Base-by-base conservation (phyloP, 495 filamentous ascomycete genomes). In the Umbilicaria muhlenbergii region DNA sequence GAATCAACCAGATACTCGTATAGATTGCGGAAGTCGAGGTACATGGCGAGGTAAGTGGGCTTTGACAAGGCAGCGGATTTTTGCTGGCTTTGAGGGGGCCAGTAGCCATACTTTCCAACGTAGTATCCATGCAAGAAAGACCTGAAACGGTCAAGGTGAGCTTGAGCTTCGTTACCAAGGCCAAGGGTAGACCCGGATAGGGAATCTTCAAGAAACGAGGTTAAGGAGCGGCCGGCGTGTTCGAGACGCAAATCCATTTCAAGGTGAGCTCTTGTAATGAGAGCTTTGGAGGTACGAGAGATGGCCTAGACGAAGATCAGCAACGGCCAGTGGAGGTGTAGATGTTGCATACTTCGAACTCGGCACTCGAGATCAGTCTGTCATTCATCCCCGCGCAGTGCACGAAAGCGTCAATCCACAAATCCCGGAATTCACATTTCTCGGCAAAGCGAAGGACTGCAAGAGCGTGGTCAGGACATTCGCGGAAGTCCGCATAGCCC, bases 371-470 rank as follows among this genome's bases (percentile, higher is more conserved):
- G 42, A 57, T 56, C 15, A 83, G 46, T 14, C 56, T 58, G 15
- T 77, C 72, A 49, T 63, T 69, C 80, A 82, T 82, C 39, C 78
- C 79, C 32, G 71, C 69, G 50, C 77, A 80, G 48, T 83, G 79
- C 11, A 66, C 71, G 53, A 81, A 80, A 1, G 78, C 71, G 49
- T 79, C 67, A 12, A 69, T 70, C 64, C 77, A 83, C 17, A 78
- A 51, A 18, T 72, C 64, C 33, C 54, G 64, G 16, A 78, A 51
- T 42, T 66, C 62, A 44, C 69, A 73, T 38, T 63, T 58, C 47
- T 83, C 79, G n/a, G 78, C 74, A 36, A 80, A 70, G 36, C 65
- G 68, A 3, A 83, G 62, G 35, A 73, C 55, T 3, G 69, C 75
- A 7, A 81, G 49, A 7, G 78, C 71, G 56, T 82, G 71, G 45